A percentile compares a stretch with the other conserved stretches of the same genome.
Evolutionary conservation across 805 yeast genomes (phyloP).

Genomic region (Nakazawaea holstii): DNA sequence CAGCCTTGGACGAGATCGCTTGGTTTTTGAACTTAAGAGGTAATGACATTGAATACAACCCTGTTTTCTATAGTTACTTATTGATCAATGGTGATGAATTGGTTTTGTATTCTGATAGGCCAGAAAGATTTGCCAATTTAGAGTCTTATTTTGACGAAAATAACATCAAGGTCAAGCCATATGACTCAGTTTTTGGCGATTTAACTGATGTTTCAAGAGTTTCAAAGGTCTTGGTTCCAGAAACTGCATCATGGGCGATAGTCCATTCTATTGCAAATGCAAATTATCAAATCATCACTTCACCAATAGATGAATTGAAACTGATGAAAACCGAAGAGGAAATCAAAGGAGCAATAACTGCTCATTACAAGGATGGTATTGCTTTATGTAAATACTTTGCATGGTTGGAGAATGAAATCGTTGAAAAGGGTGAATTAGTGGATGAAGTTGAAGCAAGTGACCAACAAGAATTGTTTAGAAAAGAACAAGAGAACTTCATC

Average conservation of each 20-base stretch:
- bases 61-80: slow-evolving; percentile 46
- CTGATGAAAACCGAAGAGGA: slow-evolving; percentile 46
- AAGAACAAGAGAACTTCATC: slow-evolving; percentile 42
- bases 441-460: slow-evolving; percentile 65
- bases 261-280: slow-evolving; percentile 40
- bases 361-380: slow-evolving; percentile 55
- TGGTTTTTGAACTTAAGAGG: slow-evolving; percentile 83
- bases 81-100: slow-evolving; percentile 37
- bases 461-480: slow-evolving; percentile 51
- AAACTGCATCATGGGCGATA: slow-evolving; percentile 64
- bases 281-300: slow-evolving; percentile 34
- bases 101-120: slow-evolving; percentile 36
- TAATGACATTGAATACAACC: slow-evolving; percentile 47
- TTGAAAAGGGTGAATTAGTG: slow-evolving; percentile 36
- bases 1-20: slow-evolving; percentile 77
- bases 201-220: slow-evolving; percentile 30
- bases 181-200: slow-evolving; percentile 40
- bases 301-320: slow-evolving; percentile 55
- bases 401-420: slow-evolving; percentile 51
- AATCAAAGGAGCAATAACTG: slow-evolving; percentile 42
- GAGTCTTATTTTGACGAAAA: slow-evolving; percentile 34
- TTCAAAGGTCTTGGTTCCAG: slow-evolving; percentile 45
- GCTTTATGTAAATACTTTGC: slow-evolving; percentile 49
- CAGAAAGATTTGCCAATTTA: slow-evolving; percentile 33
- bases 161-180: slow-evolving; percentile 37